Conservation (phyloP, 345 rosid genomes). For the sweet orange (Citrus sinensis) region DVS_A1.0 CM039163.1:4603501-4604000, state of each 20-base stretch:
- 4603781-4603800: constrained; percentile 14
- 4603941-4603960: constrained; percentile 40
- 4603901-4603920: constrained; percentile 49
- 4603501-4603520: neutral
- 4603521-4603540: neutral
- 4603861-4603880: constrained; percentile 55
- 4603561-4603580: neutral
- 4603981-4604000: constrained; percentile 85
- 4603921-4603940: constrained; percentile 93
- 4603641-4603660: too few relatives aligned
- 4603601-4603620: neutral
- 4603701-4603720: too few relatives aligned
- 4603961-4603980: constrained; percentile 47
- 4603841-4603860: constrained; percentile 61
- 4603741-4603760: too few relatives aligned
- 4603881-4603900: constrained; percentile 40
- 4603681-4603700: too few relatives aligned
- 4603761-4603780: neutral
- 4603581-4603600: neutral
- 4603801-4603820: constrained; percentile 17
- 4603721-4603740: too few relatives aligned
- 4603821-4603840: constrained; percentile 63
- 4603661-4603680: too few relatives aligned
- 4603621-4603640: too few relatives aligned
- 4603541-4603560: neutral